These are phyloP conservation scores for Leptodontidium sp. DNA, from an alignment of 2,329 filamentous ascomycete genomes.

Conservation along the genomic window DNA sequence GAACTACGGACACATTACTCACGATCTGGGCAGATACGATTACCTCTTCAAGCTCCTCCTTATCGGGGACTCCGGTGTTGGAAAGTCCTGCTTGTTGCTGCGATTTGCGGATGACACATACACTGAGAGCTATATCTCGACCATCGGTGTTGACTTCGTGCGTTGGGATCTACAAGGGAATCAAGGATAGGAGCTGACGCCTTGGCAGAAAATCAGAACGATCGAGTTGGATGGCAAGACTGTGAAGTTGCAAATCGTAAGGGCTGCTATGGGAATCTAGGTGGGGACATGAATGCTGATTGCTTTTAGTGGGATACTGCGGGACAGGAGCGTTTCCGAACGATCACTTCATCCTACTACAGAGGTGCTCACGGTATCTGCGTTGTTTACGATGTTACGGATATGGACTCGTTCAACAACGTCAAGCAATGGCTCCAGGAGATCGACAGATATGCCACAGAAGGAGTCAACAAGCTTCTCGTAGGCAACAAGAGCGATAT, in stretches of 20 bases:
- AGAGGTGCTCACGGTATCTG: constrained; percentile 98
- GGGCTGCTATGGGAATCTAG: constrained; percentile 48
- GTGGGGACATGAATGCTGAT: constrained; percentile 42
- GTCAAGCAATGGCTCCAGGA: constrained; percentile 99
- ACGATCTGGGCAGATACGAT: constrained; percentile 80
- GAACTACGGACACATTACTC: constrained; percentile 33
- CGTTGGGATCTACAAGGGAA: constrained; percentile 47
- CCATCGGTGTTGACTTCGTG: constrained; percentile 99
- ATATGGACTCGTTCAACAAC: constrained; percentile 99
- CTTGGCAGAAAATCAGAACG: constrained; percentile 92
- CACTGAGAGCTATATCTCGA: constrained; percentile 99
- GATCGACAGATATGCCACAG: constrained; percentile 98
- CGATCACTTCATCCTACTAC: constrained; percentile 99
- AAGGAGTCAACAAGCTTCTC: constrained; percentile 99
- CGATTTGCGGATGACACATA: constrained; percentile 99
- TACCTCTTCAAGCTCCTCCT: constrained; percentile 99
- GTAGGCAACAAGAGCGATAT: constrained; percentile 99
- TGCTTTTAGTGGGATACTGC: constrained; percentile 91
- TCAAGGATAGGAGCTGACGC: constrained; percentile 45
- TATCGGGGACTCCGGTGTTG: constrained; percentile 99
- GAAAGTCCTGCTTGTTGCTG: constrained; percentile 98
- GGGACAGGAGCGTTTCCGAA: constrained; percentile 98
- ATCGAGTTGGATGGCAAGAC: constrained; percentile 99
- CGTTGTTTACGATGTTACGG: constrained; percentile 99
- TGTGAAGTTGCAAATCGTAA: constrained; percentile 98